Base-by-base conservation (phyloP, 2,329 filamentous ascomycete species). In the Penicillium rolfsii region DNA sequence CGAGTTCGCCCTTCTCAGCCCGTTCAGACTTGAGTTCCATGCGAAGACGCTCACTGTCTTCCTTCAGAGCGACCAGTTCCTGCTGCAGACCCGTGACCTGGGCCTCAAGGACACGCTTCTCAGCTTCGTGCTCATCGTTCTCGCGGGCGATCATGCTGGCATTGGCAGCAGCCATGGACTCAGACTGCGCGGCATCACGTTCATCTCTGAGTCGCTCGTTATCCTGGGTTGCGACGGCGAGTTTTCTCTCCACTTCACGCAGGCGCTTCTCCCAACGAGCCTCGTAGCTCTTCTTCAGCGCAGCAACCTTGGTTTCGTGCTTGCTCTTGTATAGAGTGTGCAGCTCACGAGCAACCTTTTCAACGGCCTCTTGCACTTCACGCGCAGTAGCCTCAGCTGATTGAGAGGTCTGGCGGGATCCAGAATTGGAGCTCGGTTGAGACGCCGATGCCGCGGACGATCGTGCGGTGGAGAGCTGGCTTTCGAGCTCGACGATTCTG, bases 251-350 rank as follows among this genome's bases (percentile, higher is more conserved):
- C 2, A 97, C 85, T 69, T 94, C 91, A 57, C 86, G 86, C 59
- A 94, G 86, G 72, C 90, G 91, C 83, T 96, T 96, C 77, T 96
- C 92, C 86, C 92, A 95, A 57, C 94, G 88, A 50, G 86, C 85
- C 76, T 97, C 92, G 79, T 98, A 89, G 71, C 84, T 86, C 70
- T 88, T 87, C 74, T 89, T 98, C 66, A 99, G 83, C 4, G 93
- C 94, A 0, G 91, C 86, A 48, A 98, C 94, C 81, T 99, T 99
- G 64, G 89, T 91, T 80, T 98, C 94, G 75, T 99, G 95, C 80
- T 99, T 99, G 73, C 90, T 88, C 81, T 97, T 98, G 84, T 99
- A 99, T 11, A 97, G 84, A 0, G 89, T 85, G 74, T 99, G 95
- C 43, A 99, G 84, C 73, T 99, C 95, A 33, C 92, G 86, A n/a